Evolutionary conservation across 495 filamentous ascomycete species (phyloP), one percentile per base, ranked within the genome.

Genomic region (Aspergillus biplanus): DNA sequence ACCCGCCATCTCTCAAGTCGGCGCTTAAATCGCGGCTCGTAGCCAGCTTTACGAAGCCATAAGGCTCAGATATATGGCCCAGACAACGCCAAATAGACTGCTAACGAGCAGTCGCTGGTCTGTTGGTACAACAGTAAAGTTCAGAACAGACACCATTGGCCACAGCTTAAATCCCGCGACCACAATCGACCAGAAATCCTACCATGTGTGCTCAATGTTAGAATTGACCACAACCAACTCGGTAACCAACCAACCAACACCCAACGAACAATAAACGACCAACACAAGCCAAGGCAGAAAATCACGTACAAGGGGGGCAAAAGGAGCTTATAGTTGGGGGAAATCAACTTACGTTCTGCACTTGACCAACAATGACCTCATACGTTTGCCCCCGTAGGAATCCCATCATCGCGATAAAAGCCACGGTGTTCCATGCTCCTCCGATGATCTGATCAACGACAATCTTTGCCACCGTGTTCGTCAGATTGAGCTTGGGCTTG

Each of bases 61-160:
- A 68, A 92, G 73, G 64, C 92, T 92, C 73, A 96, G 80, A 73
- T 91, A 96, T 46, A 94, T 75, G 4, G 88, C 89, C 93, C 93
- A 97, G 16, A 77, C 83, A 56, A 97, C 64, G 3, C 92, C 92
- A 8, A 92, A 89, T 56, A 91, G 63, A 68, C 85, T 86, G 0
- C 87, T 90, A 59, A 91, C 82, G 31, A 96, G 72, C 60, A 88
- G 82, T 68, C 92, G 77, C 61, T 82, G 81, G 66, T 92, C 82
- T 16, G 91, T 85, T 7, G 86, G 91, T 9, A 97, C 79, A 44
- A 93, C 79, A 0, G 86, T 83, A 71, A 90, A 96, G 67, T 90
- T 90, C 18, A 93, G 67, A 16, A 93, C 21, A 56, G 87, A 89
- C 13, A 96, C 89, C 37, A 86, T 64, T 1, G 93, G 93, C 93